Conservation (phyloP, 768 basidiomycete genomes). For the Collybiopsis luxurians region DNA sequence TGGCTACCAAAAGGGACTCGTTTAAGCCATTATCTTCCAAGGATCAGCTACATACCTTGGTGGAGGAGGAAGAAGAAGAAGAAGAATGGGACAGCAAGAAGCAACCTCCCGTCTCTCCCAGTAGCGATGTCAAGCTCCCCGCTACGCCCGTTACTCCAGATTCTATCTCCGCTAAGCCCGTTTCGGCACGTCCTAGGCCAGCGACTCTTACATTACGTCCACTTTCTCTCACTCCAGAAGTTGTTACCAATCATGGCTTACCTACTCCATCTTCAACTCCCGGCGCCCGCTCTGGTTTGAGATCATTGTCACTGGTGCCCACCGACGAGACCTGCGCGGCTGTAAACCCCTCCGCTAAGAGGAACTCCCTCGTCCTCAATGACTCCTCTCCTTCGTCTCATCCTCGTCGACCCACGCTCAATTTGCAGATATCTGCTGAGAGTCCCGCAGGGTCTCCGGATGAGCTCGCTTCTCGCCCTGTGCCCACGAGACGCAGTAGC, state of each 20-base stretch:
- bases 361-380: constrained; percentile 27
- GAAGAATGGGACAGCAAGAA: constrained; percentile 51
- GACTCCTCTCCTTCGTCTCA: constrained; percentile 27
- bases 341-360: constrained; percentile 23
- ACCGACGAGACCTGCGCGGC: constrained; percentile 26
- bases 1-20: constrained; percentile 73
- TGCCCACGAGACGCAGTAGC: constrained; percentile 42
- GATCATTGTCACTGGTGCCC: constrained; percentile 48
- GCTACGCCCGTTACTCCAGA: constrained; percentile 27
- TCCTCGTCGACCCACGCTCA: constrained; percentile 34
- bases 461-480: constrained; percentile 9
- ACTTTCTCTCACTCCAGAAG: constrained; percentile 62
- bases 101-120: constrained; percentile 20
- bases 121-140: constrained; percentile 9
- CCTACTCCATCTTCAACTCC: constrained; percentile 58
- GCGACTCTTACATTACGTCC: constrained; percentile 66
- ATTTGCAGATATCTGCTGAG: constrained; percentile 22
- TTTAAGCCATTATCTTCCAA: constrained; percentile 74
- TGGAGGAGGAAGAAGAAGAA: constrained; percentile 89
- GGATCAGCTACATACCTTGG: constrained; percentile 73
- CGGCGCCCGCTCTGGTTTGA: constrained; percentile 45
- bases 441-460: background rate
- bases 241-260: constrained; percentile 31
- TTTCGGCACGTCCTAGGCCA: constrained; percentile 58
- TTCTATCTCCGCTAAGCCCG: constrained; percentile 31